Conservation (phyloP, 805 yeast species). For the Metschnikowia baotianmanensis region DNA sequence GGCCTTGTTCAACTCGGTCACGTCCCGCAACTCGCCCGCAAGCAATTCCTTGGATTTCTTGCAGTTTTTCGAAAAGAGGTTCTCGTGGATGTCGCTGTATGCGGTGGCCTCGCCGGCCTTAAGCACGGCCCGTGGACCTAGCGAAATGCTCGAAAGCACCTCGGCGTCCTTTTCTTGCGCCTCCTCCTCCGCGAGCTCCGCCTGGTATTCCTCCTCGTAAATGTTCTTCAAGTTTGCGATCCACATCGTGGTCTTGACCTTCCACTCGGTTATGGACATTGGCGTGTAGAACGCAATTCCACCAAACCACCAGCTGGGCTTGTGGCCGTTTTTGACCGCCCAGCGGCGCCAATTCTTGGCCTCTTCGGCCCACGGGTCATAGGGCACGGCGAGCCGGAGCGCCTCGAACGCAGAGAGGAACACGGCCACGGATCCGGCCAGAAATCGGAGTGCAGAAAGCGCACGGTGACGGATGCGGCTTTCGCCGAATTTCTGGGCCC, state of each 20-base stretch:
- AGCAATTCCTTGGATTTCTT: constrained; percentile 22
- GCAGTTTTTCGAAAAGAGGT: constrained; percentile 25
- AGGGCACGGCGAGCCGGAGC: constrained; percentile 44
- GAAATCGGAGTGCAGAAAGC: constrained; percentile 8
- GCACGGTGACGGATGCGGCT: constrained; percentile 10
- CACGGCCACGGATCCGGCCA: constrained; percentile 34
- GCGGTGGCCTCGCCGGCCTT: constrained; percentile 15
- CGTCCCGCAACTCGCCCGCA: constrained; percentile 26
- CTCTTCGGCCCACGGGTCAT: constrained; percentile 74
- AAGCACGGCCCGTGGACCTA: constrained; percentile 18
- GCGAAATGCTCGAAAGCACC: constrained; percentile 13
- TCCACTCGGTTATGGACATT: constrained; percentile 42
- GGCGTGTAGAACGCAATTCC: constrained; percentile 56
- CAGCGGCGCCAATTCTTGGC: constrained; percentile 52
- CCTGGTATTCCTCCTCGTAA: constrained; percentile 9
- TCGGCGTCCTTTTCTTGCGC: neutral
- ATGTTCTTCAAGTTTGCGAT: constrained; percentile 15
- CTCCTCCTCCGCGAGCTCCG: neutral
- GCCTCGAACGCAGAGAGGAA: constrained; percentile 57
- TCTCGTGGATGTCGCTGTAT: constrained; percentile 29
- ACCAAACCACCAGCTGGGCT: constrained; percentile 64
- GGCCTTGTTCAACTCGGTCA: constrained; percentile 38
- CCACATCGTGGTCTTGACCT: constrained; percentile 23
- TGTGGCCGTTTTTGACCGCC: constrained; percentile 48
- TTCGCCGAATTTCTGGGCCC: constrained; percentile 15